Evolutionary conservation across 257 asterid genomes (phyloP), one percentile per base, ranked within the genome.

Genomic region (Gynochthodes officinalis): DNA sequence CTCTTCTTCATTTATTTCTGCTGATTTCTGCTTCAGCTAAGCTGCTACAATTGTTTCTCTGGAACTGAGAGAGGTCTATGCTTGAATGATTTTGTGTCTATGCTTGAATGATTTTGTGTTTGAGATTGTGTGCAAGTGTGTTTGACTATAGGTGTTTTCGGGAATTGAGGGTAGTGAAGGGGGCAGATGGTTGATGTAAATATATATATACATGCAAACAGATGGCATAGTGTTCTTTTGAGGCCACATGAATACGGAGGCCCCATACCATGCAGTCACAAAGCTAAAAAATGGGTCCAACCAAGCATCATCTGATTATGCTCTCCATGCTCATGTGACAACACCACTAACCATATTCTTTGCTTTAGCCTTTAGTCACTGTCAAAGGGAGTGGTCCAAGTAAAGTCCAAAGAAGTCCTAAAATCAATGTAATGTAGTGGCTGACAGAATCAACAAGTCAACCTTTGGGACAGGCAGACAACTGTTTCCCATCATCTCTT

Each of bases 401-500:
- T 69, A 67, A 70, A 76, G 64, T 81, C 42, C 75, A 77, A 42
- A 54, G 39, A 37, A 30, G n/a, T 61, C 75, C 79, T 68, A 60
- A 75, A 82, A 61, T 57, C 64, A 63, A 57, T 75, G 83, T 57
- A 73, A 21, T 28, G 2, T 70, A 66, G 77, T 73, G 66, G 77
- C 67, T 67, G 77, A 81, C 76, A 74, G 82, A 19, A 23, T 74
- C 65, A 23, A 60, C 23, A 72, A 72, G 85, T 81, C 82, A 81
- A 81, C 80, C 74, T 77, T 83, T 83, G 66, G 71, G 79, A 67
- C 82, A 32, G 19, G 76, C 74, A 70, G 69, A 82, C 87, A 85
- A 78, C 89, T 88, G 91, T 84, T 82, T 81, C 84, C 88, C 88
- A 83, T 76, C 60, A 64, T 65, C 68, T 30, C n/a, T 50, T 62